Percentiles rank a stretch among this genome's conserved stretches.
Conservation (phyloP, 257 asterid species). For the Solanum lycopersicoides region DNA sequence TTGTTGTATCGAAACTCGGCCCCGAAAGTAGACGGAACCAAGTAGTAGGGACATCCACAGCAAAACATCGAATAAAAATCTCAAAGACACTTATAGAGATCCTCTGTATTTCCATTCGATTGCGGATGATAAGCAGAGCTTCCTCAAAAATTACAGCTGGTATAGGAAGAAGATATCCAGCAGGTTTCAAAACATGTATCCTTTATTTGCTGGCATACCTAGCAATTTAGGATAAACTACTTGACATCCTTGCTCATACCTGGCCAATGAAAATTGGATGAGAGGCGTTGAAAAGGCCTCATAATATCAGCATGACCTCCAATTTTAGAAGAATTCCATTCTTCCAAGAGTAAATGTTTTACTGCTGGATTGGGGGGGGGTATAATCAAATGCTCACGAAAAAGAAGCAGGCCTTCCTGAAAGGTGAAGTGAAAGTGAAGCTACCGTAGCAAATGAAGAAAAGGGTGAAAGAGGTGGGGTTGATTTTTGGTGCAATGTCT, state of each 20-base stretch:
- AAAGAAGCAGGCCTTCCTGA: not conserved
- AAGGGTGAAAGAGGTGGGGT: not conserved
- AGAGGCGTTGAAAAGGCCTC: not conserved
- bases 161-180: not conserved
- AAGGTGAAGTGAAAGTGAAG: not conserved
- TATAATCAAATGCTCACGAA: not conserved
- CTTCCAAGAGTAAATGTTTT: not conserved
- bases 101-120: not conserved
- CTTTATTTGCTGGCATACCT: not conserved
- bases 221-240: not conserved
- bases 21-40: too few species aligned
- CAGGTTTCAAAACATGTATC: not conserved
- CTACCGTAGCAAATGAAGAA: not conserved
- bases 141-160: not conserved
- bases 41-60: too few species aligned
- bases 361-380: not conserved
- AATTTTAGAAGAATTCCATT: not conserved
- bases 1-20: too few species aligned
- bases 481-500: not conserved
- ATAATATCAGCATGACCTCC: not conserved
- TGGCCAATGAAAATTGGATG: not conserved
- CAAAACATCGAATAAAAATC: too few species aligned
- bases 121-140: not conserved
- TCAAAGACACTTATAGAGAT: not conserved
- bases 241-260: not conserved